Evolutionary conservation across 177 flowering plant species (phyloP).

Genomic region (Telopea speciosissima): DNA sequence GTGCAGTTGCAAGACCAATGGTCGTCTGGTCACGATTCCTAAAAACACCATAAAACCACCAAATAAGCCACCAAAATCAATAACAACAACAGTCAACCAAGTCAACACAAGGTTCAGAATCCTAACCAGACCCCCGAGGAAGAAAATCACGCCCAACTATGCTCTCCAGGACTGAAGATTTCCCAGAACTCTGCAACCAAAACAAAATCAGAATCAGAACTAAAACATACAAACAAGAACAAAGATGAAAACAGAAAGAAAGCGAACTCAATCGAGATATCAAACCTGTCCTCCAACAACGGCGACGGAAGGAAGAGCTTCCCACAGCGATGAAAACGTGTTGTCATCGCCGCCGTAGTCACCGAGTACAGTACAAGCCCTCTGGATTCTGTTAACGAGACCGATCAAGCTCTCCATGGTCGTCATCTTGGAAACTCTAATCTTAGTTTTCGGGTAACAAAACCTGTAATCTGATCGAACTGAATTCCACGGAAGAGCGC

Average conservation of each 20-base stretch:
- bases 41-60: constrained; percentile 9
- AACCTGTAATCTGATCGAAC: constrained; percentile 6
- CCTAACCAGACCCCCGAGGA: constrained; percentile 91
- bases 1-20: constrained; percentile 92
- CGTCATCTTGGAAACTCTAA: constrained; percentile 33
- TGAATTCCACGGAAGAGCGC: background rate
- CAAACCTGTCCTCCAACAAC: constrained; percentile 97
- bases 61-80: background rate
- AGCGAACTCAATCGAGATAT: background rate
- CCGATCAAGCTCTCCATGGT: constrained; percentile 97
- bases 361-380: constrained; percentile 83
- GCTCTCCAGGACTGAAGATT: constrained; percentile 92
- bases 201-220: constrained; percentile 11
- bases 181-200: constrained; percentile 78
- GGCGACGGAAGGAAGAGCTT: constrained; percentile 90
- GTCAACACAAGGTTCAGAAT: background rate
- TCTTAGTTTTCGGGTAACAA: background rate
- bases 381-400: constrained; percentile 79
- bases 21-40: constrained; percentile 96
- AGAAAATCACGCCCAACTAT: constrained; percentile 92
- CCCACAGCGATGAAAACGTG: constrained; percentile 90
- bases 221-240: background rate
- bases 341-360: constrained; percentile 72
- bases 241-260: background rate
- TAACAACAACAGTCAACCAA: background rate